A percentile compares a stretch with the other conserved stretches of the same genome.
Conservation (phyloP, 2,329 filamentous ascomycete genomes). For the Exophiala mesophila region DNA sequence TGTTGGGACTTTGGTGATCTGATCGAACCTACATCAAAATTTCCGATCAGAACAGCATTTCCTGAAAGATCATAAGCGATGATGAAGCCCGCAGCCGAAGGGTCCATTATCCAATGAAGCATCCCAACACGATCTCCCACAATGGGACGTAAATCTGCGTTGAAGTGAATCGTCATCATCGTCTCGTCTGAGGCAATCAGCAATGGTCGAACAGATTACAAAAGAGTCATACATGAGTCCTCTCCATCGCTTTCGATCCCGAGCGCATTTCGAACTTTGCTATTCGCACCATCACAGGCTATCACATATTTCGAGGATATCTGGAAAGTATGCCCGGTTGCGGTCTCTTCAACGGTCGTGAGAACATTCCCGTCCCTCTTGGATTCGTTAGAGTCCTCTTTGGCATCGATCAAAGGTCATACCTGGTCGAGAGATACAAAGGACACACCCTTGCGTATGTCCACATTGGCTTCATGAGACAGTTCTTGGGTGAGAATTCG, state of each 20-base stretch:
- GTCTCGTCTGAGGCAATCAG: slow-evolving; percentile 34
- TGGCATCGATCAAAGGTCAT: slow-evolving; percentile 2
- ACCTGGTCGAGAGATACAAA: slow-evolving; percentile 36
- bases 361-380: slow-evolving; percentile 23
- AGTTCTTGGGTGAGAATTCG: slow-evolving; percentile 12
- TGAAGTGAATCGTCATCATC: slow-evolving; percentile 47
- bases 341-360: slow-evolving; percentile 24
- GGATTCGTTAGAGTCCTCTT: slow-evolving; percentile 19
- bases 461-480: slow-evolving; percentile 11
- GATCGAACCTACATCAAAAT: slow-evolving; percentile 38
- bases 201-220: no score
- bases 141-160: slow-evolving; percentile 38
- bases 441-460: slow-evolving; percentile 19
- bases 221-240: slow-evolving; percentile 39
- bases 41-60: slow-evolving; percentile 43
- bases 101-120: slow-evolving; percentile 44
- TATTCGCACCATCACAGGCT: slow-evolving; percentile 17
- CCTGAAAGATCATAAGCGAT: slow-evolving; percentile 41
- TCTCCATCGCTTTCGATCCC: slow-evolving; percentile 40
- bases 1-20: background rate
- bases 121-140: slow-evolving; percentile 39
- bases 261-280: slow-evolving; percentile 11
- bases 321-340: slow-evolving; percentile 10
- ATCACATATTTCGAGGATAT: slow-evolving; percentile 14
- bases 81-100: slow-evolving; percentile 41